Percentiles rank a stretch among this genome's conserved stretches.
Conservation (phyloP, 306 rosid species). For the Castanopsis chinensis region DNA sequence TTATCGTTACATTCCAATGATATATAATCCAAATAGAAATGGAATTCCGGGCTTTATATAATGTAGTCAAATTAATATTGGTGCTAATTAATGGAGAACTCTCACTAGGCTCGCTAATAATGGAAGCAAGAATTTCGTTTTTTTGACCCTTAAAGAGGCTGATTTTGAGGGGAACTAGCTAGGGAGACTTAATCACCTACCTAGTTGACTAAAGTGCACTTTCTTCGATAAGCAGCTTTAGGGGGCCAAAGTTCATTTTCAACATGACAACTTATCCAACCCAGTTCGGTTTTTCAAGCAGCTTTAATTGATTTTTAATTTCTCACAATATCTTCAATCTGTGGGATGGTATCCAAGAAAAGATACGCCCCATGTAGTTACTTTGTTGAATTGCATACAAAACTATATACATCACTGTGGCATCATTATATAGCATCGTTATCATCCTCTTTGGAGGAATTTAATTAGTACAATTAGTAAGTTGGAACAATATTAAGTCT, state of each 20-base stretch:
- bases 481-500: too few relatives aligned
- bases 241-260: slow-evolving; percentile 29
- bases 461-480: too few relatives aligned
- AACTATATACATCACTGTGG: too few relatives aligned
- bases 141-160: slow-evolving; percentile 29
- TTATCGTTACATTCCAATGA: slow-evolving; percentile 10
- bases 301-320: background rate
- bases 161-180: background rate
- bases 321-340: background rate
- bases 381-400: too few relatives aligned
- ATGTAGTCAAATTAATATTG: slow-evolving; percentile 3
- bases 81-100: background rate
- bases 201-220: slow-evolving; percentile 37
- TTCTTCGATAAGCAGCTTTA: slow-evolving; percentile 25
- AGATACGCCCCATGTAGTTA: too few relatives aligned
- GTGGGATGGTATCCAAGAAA: too few relatives aligned
- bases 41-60: slow-evolving; percentile 3
- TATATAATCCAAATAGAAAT: background rate
- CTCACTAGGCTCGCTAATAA: background rate
- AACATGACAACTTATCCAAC: slow-evolving; percentile 45
- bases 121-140: slow-evolving; percentile 16
- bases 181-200: slow-evolving; percentile 27
- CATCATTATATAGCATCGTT: too few relatives aligned
- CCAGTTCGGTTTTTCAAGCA: slow-evolving; percentile 33
- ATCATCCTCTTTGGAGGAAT: too few relatives aligned